Evolutionary conservation across 2,329 filamentous ascomycete species (phyloP).

Genomic region (Talaromyces albobiverticillius): DNA sequence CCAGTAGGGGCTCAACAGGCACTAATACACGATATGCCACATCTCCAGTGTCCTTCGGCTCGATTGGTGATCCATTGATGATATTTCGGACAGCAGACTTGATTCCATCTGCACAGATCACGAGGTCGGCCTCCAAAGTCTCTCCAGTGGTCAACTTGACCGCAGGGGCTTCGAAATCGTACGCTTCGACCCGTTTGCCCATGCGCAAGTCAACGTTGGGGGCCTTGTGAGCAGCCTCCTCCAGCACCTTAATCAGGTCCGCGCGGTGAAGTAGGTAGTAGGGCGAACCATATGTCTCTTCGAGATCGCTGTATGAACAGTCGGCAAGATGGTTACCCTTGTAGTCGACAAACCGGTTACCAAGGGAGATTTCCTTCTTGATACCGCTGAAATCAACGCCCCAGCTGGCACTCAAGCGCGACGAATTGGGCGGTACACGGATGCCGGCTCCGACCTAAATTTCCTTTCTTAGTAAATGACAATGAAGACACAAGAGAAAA

Average conservation of each 20-base stretch:
- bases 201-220: constrained; percentile 13
- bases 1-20: constrained; percentile 20
- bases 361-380: constrained; percentile 24
- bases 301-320: constrained; percentile 21
- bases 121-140: constrained; percentile 22
- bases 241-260: constrained; percentile 23
- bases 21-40: constrained; percentile 30
- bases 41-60: constrained; percentile 28
- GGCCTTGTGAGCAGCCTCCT: constrained; percentile 16
- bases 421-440: constrained; percentile 26
- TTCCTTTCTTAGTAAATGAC: neutral
- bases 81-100: constrained; percentile 24
- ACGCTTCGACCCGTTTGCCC: constrained; percentile 21
- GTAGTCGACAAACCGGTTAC: constrained; percentile 30
- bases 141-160: constrained; percentile 20
- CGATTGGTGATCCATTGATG: constrained; percentile 23
- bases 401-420: constrained; percentile 14
- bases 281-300: constrained; percentile 25
- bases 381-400: constrained; percentile 17
- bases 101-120: constrained; percentile 30
- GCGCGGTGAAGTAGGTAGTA: constrained; percentile 32
- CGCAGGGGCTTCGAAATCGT: constrained; percentile 24
- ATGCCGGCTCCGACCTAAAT: constrained; percentile 29
- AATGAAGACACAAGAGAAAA: no score
- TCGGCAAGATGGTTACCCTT: constrained; percentile 24